phyloP scores from a whole-genome alignment of 306 rosid species.

The Cercis canadensis region DNA sequence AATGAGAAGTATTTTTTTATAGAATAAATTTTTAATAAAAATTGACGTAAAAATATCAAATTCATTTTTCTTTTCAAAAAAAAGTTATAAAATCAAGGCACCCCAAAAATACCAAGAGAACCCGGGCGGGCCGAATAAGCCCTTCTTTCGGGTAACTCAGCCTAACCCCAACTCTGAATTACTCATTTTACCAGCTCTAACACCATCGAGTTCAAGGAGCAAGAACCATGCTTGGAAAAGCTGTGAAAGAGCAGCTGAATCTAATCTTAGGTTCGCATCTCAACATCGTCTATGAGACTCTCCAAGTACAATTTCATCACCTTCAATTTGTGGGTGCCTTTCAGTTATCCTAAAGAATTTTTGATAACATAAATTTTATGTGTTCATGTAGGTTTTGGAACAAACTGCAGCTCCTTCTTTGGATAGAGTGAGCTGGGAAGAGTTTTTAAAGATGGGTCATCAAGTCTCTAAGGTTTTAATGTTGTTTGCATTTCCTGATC shows the following conservation, averaged over 20 bases:
- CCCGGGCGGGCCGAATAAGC: no score
- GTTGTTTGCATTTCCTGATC: no score
- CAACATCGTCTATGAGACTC: constrained; percentile 70
- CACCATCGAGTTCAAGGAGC: neutral
- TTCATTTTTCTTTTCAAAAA: no score
- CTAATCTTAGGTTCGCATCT: constrained; percentile 58
- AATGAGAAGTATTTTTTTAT: no score
- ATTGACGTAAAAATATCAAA: no score
- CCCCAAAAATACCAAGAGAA: no score
- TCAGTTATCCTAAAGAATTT: neutral
- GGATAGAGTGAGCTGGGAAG: constrained; percentile 76
- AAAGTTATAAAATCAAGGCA: no score
- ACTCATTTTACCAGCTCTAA: no score
- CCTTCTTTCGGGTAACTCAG: no score
- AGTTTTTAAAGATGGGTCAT: constrained; percentile 68
- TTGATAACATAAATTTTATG: constrained; percentile 2
- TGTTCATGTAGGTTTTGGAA: constrained; percentile 59
- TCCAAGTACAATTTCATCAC: constrained; percentile 56
- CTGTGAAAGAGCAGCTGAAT: constrained; percentile 59
- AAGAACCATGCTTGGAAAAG: constrained; percentile 40
- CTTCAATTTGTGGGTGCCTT: neutral
- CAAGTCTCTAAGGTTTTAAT: constrained; percentile 73
- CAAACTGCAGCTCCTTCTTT: constrained; percentile 65
- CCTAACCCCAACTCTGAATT: no score
- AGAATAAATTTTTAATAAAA: no score